A percentile compares a stretch with the other conserved stretches of the same genome.
Conservation (phyloP, 169 alveolate species). For the Cryptosporidium ubiquitum region DNA sequence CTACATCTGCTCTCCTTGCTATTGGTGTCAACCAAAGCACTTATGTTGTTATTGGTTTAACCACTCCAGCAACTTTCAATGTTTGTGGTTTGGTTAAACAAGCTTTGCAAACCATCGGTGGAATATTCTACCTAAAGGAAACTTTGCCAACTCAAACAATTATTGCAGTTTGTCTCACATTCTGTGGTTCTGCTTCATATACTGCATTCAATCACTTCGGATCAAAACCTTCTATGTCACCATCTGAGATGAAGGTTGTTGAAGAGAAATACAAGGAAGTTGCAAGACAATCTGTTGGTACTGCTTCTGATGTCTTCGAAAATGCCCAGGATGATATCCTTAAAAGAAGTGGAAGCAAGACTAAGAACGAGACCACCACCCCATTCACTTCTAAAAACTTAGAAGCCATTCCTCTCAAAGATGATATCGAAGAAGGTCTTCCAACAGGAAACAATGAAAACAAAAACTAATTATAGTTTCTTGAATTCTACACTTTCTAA, state of each 20-base stretch:
- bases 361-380: background rate
- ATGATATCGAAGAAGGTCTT: slow-evolving; percentile 67
- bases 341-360: slow-evolving; percentile 11
- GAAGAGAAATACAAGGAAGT: slow-evolving; percentile 63
- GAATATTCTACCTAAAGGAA: slow-evolving; percentile 49
- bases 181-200: slow-evolving; percentile 74
- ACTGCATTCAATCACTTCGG: slow-evolving; percentile 66
- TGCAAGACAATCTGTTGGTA: slow-evolving; percentile 70
- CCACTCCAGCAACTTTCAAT: slow-evolving; percentile 73
- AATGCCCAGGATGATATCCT: slow-evolving; percentile 64
- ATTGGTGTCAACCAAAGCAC: slow-evolving; percentile 72
- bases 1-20: slow-evolving; percentile 62
- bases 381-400: slow-evolving; percentile 10
- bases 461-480: background rate
- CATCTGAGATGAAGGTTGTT: slow-evolving; percentile 43
- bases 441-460: slow-evolving; percentile 43
- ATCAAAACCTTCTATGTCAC: slow-evolving; percentile 53
- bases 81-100: slow-evolving; percentile 72
- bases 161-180: slow-evolving; percentile 64
- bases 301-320: slow-evolving; percentile 72
- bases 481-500: background rate
- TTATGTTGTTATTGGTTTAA: slow-evolving; percentile 64
- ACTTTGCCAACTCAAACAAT: slow-evolving; percentile 32
- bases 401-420: slow-evolving; percentile 60
- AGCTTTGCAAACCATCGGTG: slow-evolving; percentile 67